Base-by-base conservation (phyloP, 2,329 filamentous ascomycete genomes). In the Alternaria novae-zelandiae region DNA sequence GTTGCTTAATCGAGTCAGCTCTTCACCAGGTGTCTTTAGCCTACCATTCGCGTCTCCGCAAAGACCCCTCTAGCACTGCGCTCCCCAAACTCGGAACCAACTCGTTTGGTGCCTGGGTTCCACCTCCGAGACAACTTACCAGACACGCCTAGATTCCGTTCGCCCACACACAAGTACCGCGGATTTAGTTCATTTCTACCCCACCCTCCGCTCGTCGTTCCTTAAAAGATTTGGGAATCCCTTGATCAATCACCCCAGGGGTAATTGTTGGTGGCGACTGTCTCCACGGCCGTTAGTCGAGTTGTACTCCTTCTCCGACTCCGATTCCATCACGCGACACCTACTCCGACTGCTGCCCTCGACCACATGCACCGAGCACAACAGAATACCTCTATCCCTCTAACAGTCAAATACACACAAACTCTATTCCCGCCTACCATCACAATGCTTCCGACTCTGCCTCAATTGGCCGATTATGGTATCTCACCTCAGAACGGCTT, bases 401-500 rank as follows among this genome's bases (percentile, higher is more conserved):
- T 51, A 21, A 13, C n/a, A 32, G 17, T 13, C 3, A 41, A 12
- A 25, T 11, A 46, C 26, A 10, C 10, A n/a, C 21, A 15, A 43
- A n/a, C 10, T 53, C 23, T 25, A 15, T 45, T 36, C 12, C 17
- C 32, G 17, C 17, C 26, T 9, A 45, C 46, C 55, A 45, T 50
- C 63, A 68, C 57, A 50, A 84, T 84, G 82, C 72, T 83, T 69
- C 75, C 77, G 28, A 74, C 79, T 64, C 79, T 84, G 12, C 83
- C 82, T 57, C 75, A 74, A 47, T 83, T 93, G 62, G 86, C 87
- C 79, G 90, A 96, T 80, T 97, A 96, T 82, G 92, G 90, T 80
- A 87, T 94, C 78, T 92, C 90, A 70, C 86, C 91, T 69, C 83
- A 89, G 61, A 89, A 93, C 82, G 96, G 96, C 74, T 99, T 99